Evolutionary conservation across 768 basidiomycete species (phyloP), one percentile per base, ranked within the genome.

Genomic region (Collybia mongolica): DNA sequence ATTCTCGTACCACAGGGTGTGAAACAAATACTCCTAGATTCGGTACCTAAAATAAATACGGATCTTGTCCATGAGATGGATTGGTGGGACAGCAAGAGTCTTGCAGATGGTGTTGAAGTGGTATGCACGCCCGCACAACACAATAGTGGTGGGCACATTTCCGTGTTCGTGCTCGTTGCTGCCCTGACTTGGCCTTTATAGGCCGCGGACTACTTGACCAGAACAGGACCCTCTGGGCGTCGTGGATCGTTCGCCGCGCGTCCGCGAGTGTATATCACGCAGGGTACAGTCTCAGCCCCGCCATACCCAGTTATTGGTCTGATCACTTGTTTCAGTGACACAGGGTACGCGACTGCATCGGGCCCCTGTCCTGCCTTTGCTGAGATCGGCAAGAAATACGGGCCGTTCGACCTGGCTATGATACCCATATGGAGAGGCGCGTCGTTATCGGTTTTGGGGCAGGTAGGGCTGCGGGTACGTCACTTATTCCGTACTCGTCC

Each of bases 321-420:
- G 59, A 89, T 90, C 60, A 84, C 71, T n/a, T 5, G 88, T 18
- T 6, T 12, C 18, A 29, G 88, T 9, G 88, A 89, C 62, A 90
- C 86, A 1, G 86, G 80, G 9, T 81, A 83, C 60, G 68, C 79
- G 19, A 55, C 74, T 0, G 81, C 82, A 12, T 52, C 52, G 43
- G 70, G 67, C 0, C 65, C 72, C 9, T 90, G 88, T 61, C 89
- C 89, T 6, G 88, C 78, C 3, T 92, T 92, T 65, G 75, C 76
- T 58, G 77, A 86, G 64, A 84, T 92, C 46, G 89, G 88, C 2
- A 70, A 78, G 43, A 63, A 61, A 9, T 82, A 81, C 53, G 84
- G 84, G 0, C 76, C 74, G 0, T 83, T 90, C 55, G 86, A 89
- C 60, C 65, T 88, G 26, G 83, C 83, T 3, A 62, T 88, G 63